Evolutionary conservation across 257 asterid genomes (phyloP), one percentile per base, ranked within the genome.

Genomic region (Solanum sitiens): DNA sequence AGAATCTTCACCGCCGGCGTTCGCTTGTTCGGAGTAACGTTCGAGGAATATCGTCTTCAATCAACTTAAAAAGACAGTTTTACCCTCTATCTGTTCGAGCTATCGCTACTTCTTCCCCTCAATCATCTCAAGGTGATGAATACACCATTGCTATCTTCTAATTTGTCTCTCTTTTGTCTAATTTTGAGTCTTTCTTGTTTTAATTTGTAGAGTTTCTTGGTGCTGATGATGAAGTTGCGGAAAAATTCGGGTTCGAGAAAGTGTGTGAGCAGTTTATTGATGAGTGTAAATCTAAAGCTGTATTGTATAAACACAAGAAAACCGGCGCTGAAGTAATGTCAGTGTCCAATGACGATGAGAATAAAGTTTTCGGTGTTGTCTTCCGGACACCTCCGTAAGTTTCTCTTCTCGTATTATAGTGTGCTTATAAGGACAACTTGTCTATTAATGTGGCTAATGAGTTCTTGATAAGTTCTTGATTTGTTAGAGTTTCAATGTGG

Each of bases 271-370:
- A 97, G 91, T 96, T 95, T 45, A 93, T 97, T 59, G 99, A 95
- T 68, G 99, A 97, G 94, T 97, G 98, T 87, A 97, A 97, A 71
- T 97, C 99, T 27, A 91, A 91, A 91, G 99, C 98, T 84, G 94
- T 95, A 86, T 86, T 96, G 92, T 96, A 96, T 87, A 97, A 97
- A 93, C 99, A 97, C 89, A 96, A 94, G 90, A 96, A 97, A 93
- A 97, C 99, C 7, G 99, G 98, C 12, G 97, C 99, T 4, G 98
- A 97, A 92, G 90, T 97, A 84, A 97, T 97, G 98, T 96, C 99
- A 0, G 95, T 97, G 39, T 94, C 95, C 23, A 97, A 96, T 85
- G 99, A 97, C 10, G 99, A 97, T 20, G 99, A 97, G 96, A 97
- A 97, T 88, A 97, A 97, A 89, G 98, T 95, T 59, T 97, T 97